Conservation (phyloP, 164 flowering plant species). For the Litsea cubeba region DNA sequence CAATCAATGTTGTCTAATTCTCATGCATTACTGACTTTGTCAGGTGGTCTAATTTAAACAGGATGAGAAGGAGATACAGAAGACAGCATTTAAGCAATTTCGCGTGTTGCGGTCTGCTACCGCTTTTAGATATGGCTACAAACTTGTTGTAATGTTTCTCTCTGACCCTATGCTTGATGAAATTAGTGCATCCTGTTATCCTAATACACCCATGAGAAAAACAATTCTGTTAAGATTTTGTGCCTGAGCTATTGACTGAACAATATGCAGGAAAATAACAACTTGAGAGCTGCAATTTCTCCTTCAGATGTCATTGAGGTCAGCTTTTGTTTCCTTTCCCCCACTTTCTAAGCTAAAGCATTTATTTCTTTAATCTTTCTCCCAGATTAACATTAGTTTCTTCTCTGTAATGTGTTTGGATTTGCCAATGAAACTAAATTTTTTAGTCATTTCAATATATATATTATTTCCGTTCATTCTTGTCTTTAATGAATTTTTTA, state of each 20-base stretch:
- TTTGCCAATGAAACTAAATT: too few species aligned
- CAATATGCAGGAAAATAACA: slow-evolving; percentile 63
- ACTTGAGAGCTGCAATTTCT: slow-evolving; percentile 73
- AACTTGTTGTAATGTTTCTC: slow-evolving; percentile 68
- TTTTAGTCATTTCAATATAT: too few species aligned
- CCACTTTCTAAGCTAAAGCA: too few species aligned
- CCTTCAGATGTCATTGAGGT: slow-evolving; percentile 87
- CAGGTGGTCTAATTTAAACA: slow-evolving; percentile 32
- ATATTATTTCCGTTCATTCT: too few species aligned
- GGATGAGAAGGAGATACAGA: slow-evolving; percentile 93
- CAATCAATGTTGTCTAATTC: background rate
- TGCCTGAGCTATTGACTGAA: background rate
- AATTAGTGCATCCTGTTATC: background rate
- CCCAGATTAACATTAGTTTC: too few species aligned
- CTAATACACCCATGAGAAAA: background rate
- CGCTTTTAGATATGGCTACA: slow-evolving; percentile 91
- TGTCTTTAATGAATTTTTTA: too few species aligned
- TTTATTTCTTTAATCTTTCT: too few species aligned
- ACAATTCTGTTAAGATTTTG: background rate
- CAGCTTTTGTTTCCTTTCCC: slow-evolving; percentile 6
- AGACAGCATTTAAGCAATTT: slow-evolving; percentile 65
- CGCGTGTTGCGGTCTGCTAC: slow-evolving; percentile 53
- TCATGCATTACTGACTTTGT: slow-evolving; percentile 21
- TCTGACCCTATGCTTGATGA: background rate
- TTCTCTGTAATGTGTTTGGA: too few species aligned